Percentiles rank a stretch among this genome's conserved stretches.
Evolutionary conservation across 2,329 filamentous ascomycete species (phyloP).

Genomic region (Purpureocillium lavendulum): DNA sequence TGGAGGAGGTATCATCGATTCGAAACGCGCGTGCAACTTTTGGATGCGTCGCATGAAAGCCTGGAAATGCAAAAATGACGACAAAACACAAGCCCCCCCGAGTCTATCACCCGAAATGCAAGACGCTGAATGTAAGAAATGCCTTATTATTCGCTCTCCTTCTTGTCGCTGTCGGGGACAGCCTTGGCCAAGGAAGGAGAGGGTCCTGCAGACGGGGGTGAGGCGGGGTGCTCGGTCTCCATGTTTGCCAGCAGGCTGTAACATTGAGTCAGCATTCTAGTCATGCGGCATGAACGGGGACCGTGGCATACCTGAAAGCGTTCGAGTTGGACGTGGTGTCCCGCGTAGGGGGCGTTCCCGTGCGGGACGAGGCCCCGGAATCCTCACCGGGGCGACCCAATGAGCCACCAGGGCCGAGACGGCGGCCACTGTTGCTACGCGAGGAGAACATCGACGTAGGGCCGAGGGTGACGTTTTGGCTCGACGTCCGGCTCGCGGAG

Average conservation of each 20-base stretch:
- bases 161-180: constrained; percentile 47
- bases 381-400: constrained; percentile 71
- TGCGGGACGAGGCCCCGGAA: constrained; percentile 80
- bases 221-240: constrained; percentile 57
- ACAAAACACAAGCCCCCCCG: constrained; percentile 28
- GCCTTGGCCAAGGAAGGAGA: constrained; percentile 60
- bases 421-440: constrained; percentile 84
- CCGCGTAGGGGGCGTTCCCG: constrained; percentile 70
- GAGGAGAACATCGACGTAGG: constrained; percentile 81
- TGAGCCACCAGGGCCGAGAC: constrained; percentile 66
- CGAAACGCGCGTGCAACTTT: constrained; percentile 36
- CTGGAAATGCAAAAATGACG: constrained; percentile 38
- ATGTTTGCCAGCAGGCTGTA: constrained; percentile 48
- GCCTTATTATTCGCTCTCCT: constrained; percentile 34
- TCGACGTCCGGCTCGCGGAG: constrained; percentile 47
- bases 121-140: constrained; percentile 25
- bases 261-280: constrained; percentile 2
- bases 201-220: constrained; percentile 60
- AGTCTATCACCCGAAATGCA: constrained; percentile 46
- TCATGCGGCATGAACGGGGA: not conserved
- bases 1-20: constrained; percentile 42
- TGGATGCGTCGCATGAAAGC: constrained; percentile 37
- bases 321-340: constrained; percentile 63
- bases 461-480: constrained; percentile 61
- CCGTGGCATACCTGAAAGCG: constrained; percentile 73